A percentile compares a stretch with the other conserved stretches of the same genome.
phyloP scores from a whole-genome alignment of 2,329 filamentous ascomycete genomes.

The Epichloe gansuensis region DNA sequence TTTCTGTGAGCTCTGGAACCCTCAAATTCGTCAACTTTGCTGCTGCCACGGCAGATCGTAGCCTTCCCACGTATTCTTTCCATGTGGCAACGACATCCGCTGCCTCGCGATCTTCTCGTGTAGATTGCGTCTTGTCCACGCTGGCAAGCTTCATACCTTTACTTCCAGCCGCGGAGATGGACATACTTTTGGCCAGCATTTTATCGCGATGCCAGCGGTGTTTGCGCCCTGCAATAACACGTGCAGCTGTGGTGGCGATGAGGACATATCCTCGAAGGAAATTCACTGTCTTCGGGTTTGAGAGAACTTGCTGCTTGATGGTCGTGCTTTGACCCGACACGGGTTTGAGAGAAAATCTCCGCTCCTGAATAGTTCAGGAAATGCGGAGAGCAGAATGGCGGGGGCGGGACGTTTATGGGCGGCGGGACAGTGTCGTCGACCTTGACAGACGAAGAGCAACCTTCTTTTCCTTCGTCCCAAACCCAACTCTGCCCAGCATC shows the following conservation, averaged over 20 bases:
- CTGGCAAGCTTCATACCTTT: slow-evolving; percentile 88
- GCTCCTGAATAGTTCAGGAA: slow-evolving; percentile 57
- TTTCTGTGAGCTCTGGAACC: slow-evolving; percentile 61
- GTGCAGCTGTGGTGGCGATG: slow-evolving; percentile 57
- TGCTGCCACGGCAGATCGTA: slow-evolving; percentile 61
- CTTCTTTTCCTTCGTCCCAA: slow-evolving; percentile 33
- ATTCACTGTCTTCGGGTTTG: slow-evolving; percentile 46
- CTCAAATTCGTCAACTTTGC: slow-evolving; percentile 43
- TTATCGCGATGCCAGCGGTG: slow-evolving; percentile 85
- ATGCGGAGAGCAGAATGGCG: slow-evolving; percentile 65
- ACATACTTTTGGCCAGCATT: slow-evolving; percentile 75
- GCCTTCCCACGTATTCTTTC: slow-evolving; percentile 61
- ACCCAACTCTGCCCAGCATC: slow-evolving; percentile 29
- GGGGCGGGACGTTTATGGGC: slow-evolving; percentile 86
- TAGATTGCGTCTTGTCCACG: slow-evolving; percentile 70
- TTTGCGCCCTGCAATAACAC: slow-evolving; percentile 73
- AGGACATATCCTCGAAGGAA: slow-evolving; percentile 55
- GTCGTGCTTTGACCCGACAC: slow-evolving; percentile 45
- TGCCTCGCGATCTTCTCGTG: slow-evolving; percentile 74
- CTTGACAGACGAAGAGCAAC: slow-evolving; percentile 12
- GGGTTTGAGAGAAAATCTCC: slow-evolving; percentile 53
- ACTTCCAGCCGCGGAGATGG: slow-evolving; percentile 63
- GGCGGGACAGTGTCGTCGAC: slow-evolving; percentile 34
- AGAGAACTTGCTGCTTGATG: slow-evolving; percentile 50
- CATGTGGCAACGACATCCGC: slow-evolving; percentile 65